phyloP scores from a whole-genome alignment of 495 filamentous ascomycete genomes.

The Extremus antarcticus region DNA sequence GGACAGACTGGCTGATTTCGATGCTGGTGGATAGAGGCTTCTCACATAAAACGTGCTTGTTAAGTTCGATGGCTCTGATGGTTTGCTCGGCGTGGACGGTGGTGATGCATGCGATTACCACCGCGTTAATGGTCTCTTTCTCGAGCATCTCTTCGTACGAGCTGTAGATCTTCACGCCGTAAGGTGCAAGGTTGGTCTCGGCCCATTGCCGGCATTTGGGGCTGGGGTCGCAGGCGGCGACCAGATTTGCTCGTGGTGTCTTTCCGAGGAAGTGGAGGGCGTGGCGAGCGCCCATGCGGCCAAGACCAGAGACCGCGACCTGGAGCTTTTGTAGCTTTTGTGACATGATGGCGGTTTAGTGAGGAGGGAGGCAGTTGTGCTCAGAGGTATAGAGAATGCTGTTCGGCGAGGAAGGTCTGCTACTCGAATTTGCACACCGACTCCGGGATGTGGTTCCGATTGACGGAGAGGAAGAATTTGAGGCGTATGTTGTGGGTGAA shows the following conservation, averaged over 20 bases:
- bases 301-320: slow-evolving; percentile 33
- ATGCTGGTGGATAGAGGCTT: slow-evolving; percentile 35
- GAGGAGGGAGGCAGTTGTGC: background rate
- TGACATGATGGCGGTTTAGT: background rate
- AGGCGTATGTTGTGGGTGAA: background rate
- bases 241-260: slow-evolving; percentile 28
- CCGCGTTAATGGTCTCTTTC: slow-evolving; percentile 31
- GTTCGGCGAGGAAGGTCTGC: background rate
- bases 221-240: slow-evolving; percentile 31
- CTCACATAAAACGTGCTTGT: slow-evolving; percentile 35
- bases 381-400: too few relatives aligned
- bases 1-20: slow-evolving; percentile 25
- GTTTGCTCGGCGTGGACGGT: slow-evolving; percentile 34
- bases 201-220: slow-evolving; percentile 28
- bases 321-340: slow-evolving; percentile 23
- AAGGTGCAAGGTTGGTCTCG: slow-evolving; percentile 25
- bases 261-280: slow-evolving; percentile 30
- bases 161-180: slow-evolving; percentile 28
- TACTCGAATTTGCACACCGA: background rate
- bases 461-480: background rate
- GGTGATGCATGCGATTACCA: slow-evolving; percentile 31
- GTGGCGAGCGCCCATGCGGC: slow-evolving; percentile 36
- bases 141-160: slow-evolving; percentile 34
- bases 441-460: too few relatives aligned
- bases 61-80: slow-evolving; percentile 29